These are phyloP conservation scores for Leishmania turanica DNA, from an alignment of 208 protist genomes.

Conservation along the genomic window DNA sequence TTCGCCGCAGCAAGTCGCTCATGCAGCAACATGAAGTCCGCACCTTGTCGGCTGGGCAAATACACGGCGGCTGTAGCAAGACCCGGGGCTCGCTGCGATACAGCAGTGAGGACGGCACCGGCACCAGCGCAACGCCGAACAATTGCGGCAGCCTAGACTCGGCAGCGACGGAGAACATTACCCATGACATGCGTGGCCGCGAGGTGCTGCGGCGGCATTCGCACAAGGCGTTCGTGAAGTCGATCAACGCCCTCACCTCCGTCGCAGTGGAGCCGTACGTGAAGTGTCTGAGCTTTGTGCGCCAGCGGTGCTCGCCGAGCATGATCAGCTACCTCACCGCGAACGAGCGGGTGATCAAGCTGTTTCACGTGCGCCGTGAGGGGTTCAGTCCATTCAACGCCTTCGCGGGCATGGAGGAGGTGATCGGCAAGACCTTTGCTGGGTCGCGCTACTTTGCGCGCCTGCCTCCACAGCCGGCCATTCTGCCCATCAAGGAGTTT, in stretches of 20 bases:
- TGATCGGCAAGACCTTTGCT: conserved; percentile 53
- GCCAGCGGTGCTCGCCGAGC: conserved; percentile 66
- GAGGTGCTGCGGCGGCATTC: conserved; percentile 76
- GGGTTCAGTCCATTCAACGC: conserved; percentile 75
- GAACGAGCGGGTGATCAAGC: conserved; percentile 88
- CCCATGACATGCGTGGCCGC: conserved; percentile 55
- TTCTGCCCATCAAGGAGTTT: conserved; percentile 80
- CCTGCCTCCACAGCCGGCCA: conserved; percentile 53
- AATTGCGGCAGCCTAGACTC: conserved; percentile 40
- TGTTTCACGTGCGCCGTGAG: conserved; percentile 84
- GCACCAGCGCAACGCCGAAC: conserved; percentile 25
- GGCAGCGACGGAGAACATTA: conserved; percentile 44
- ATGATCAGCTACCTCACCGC: conserved; percentile 86
- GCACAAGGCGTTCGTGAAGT: conserved; percentile 83
- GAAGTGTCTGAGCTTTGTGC: conserved; percentile 74
- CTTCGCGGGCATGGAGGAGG: conserved; percentile 71
- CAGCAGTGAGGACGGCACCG: conserved; percentile 32
- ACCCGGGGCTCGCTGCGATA: conserved; percentile 16
- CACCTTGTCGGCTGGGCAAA: conserved; percentile 1
- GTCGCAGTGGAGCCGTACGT: conserved; percentile 75
- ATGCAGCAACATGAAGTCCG: conserved; percentile 19
- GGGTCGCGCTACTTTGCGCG: conserved; percentile 70
- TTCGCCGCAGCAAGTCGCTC: conserved; percentile 51
- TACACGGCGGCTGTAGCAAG: conserved; percentile 12
- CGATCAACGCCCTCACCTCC: conserved; percentile 86